phyloP scores from a whole-genome alignment of 2,329 filamentous ascomycete genomes.

The Penicillium sp. region DNA sequence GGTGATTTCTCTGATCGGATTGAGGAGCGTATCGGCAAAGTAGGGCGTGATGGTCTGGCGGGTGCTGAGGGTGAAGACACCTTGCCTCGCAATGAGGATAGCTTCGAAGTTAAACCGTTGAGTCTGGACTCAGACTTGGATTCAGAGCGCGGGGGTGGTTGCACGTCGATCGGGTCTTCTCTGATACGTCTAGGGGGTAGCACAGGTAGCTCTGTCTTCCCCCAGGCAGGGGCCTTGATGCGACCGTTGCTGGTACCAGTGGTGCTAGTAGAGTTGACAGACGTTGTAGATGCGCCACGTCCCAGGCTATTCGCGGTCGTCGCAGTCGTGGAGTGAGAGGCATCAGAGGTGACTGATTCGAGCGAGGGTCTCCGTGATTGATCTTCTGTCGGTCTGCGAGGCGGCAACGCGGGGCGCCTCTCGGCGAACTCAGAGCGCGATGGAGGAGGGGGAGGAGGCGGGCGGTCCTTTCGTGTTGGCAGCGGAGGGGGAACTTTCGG shows the following conservation, averaged over 20 bases:
- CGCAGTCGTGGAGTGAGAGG: slow-evolving; percentile 48
- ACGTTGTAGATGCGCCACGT: slow-evolving; percentile 35
- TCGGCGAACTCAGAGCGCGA: slow-evolving; percentile 26
- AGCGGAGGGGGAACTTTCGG: slow-evolving; percentile 45
- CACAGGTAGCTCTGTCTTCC: slow-evolving; percentile 54
- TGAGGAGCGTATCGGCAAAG: slow-evolving; percentile 21
- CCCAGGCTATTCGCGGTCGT: slow-evolving; percentile 43
- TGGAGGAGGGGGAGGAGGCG: slow-evolving; percentile 20
- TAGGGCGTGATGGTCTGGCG: slow-evolving; percentile 14
- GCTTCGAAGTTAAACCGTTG: slow-evolving; percentile 14
- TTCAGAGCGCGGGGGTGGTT: slow-evolving; percentile 25
- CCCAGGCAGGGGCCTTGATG: slow-evolving; percentile 58
- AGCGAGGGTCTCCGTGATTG: slow-evolving; percentile 42
- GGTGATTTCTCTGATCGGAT: slow-evolving; percentile 11
- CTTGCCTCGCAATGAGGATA: slow-evolving; percentile 16
- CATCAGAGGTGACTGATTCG: slow-evolving; percentile 56
- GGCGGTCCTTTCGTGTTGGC: slow-evolving; percentile 40
- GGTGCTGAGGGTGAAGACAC: slow-evolving; percentile 4
- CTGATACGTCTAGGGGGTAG: slow-evolving; percentile 51
- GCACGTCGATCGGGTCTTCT: slow-evolving; percentile 23
- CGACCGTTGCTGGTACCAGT: slow-evolving; percentile 27
- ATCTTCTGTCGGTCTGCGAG: slow-evolving; percentile 39
- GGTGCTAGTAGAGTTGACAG: slow-evolving; percentile 21
- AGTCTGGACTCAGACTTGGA: slow-evolving; percentile 15
- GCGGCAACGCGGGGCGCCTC: slow-evolving; percentile 48